These are phyloP conservation scores for Geotrichum reessii DNA, from an alignment of 1,139 yeast genomes.

Conservation along the genomic window DNA sequence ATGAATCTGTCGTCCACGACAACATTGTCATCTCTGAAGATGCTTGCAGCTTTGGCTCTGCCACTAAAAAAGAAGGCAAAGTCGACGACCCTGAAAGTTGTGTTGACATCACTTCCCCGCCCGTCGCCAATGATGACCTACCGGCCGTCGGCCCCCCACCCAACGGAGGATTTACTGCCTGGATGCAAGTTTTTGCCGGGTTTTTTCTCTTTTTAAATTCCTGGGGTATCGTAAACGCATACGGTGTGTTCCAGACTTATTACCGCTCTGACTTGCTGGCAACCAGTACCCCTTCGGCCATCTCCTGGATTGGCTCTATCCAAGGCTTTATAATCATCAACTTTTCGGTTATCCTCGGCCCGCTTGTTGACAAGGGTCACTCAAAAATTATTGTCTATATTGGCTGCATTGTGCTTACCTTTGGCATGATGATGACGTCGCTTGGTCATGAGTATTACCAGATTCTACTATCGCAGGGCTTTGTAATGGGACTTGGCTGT, in stretches of 20 bases:
- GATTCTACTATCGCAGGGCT: conserved; percentile 52
- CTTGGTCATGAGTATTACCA: conserved; percentile 48
- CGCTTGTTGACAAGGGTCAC: conserved; percentile 48
- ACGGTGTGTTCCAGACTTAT: conserved; percentile 61
- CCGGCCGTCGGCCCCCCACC: conserved; percentile 22
- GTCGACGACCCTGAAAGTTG: background rate
- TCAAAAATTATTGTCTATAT: conserved; percentile 30
- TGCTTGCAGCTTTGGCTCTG: no score
- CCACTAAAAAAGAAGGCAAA: background rate
- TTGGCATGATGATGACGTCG: conserved; percentile 51
- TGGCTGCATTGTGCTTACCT: conserved; percentile 43
- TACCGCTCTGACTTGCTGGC: conserved; percentile 45
- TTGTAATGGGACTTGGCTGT: conserved; percentile 49
- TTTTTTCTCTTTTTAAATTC: conserved; percentile 49
- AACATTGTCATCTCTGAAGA: background rate
- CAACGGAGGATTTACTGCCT: conserved; percentile 32
- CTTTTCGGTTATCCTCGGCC: conserved; percentile 56
- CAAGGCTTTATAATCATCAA: conserved; percentile 51
- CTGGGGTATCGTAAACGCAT: conserved; percentile 56
- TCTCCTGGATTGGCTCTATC: conserved; percentile 63
- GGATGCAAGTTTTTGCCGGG: conserved; percentile 34
- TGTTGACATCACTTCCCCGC: background rate
- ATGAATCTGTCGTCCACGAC: background rate
- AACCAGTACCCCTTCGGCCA: conserved; percentile 39
- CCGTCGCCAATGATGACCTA: background rate